Base-by-base conservation (phyloP, 208 protist genomes). In the Tritrichomonas foetus region DNA sequence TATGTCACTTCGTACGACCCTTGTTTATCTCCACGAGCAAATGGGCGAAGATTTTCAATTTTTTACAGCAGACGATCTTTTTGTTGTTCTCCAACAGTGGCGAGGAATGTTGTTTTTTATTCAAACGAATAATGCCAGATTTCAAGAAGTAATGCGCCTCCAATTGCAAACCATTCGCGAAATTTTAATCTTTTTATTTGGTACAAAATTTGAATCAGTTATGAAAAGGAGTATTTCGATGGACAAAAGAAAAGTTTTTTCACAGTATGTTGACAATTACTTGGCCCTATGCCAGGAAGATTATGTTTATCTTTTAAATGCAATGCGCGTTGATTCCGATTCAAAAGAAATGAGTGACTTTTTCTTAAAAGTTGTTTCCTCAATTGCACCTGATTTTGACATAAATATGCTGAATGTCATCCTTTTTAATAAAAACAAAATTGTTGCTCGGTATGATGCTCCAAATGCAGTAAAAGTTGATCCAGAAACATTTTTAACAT, bases 31-130 rank as follows among this genome's bases (percentile, higher is more conserved):
- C 1, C 44, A 57, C 1, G 78, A 89, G 47, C 47, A 89, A 57
- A 22, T 89, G 27, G 44, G 44, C 2, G 78, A 89, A 89, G 78
- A 89, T 89, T 89, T 89, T 89, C 78, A 89, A 36, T 89, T 61
- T n/a, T 89, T 89, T 47, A 89, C 9, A 57, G 78, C 78, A 39
- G 78, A 49, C 16, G 47, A 89, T 89, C 41, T 89, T 53, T 89
- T 89, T 30, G 57, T 89, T 39, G 47, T 89, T 57, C 47, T 89
- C 5, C 78, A 89, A 61, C 78, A 89, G n/a, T 89, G 78, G 78
- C 5, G 78, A 11, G 78, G 78, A 0, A 57, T 89, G 47, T 20
- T 89, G n/a, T 89, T 89, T 57, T 89, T 89, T 39, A 61, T 89
- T 39, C 41, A 89, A 49, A 57, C 78, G 0, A 89, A 89, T 30